Conservation (phyloP, 257 asterid genomes). For the Anisodus acutangulus region DNA sequence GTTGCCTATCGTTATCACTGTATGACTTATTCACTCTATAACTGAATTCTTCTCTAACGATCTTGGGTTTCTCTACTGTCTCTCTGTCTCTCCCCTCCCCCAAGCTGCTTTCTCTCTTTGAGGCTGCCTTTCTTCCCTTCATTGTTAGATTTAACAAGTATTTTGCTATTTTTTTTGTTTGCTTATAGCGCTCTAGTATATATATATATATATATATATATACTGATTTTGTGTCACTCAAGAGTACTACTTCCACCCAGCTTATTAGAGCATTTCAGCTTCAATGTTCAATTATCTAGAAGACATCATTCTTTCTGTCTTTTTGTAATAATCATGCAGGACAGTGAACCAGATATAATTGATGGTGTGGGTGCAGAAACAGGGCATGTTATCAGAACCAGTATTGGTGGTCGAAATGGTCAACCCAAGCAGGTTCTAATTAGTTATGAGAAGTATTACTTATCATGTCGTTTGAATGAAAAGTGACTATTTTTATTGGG, state of each 20-base stretch:
- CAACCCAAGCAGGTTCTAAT: slow-evolving; percentile 81
- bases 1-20: neutral
- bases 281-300: slow-evolving; percentile 26
- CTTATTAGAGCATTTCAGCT: neutral
- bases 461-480: slow-evolving; percentile 37
- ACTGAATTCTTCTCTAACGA: neutral
- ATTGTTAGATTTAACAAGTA: neutral
- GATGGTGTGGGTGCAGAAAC: slow-evolving; percentile 97
- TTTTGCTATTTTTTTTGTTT: slow-evolving; percentile 2
- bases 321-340: slow-evolving; percentile 59
- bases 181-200: neutral
- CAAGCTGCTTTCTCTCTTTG: slow-evolving; percentile 10
- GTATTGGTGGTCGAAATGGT: slow-evolving; percentile 89
- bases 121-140: slow-evolving; percentile 13
- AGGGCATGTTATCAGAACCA: slow-evolving; percentile 86
- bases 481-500: slow-evolving; percentile 36
- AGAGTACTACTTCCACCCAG: neutral
- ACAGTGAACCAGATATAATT: slow-evolving; percentile 86
- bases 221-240: neutral
- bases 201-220: neutral
- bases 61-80: slow-evolving; percentile 5
- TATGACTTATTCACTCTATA: neutral
- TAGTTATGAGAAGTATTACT: slow-evolving; percentile 33
- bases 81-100: neutral
- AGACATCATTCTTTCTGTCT: slow-evolving; percentile 28